Evolutionary conservation across 345 rosid genomes (phyloP).

Genomic region (Citrus maxima): DNA sequence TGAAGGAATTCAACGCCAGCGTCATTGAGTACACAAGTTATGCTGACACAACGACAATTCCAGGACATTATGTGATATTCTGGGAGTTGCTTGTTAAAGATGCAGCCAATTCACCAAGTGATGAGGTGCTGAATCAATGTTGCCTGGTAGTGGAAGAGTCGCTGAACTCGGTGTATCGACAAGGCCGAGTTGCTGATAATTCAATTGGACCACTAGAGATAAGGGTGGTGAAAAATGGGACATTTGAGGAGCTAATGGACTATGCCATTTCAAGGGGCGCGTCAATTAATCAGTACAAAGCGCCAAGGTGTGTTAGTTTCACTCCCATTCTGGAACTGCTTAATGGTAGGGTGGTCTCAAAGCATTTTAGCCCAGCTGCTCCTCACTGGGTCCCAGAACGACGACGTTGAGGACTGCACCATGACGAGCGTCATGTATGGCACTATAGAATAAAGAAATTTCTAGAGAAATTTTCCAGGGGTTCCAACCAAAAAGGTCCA

Average conservation of each 20-base stretch:
- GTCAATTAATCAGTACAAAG: conserved; percentile 86
- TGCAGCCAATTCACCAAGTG: conserved; percentile 33
- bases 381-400: conserved; percentile 72
- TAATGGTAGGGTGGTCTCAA: conserved; percentile 63
- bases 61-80: conserved; percentile 85
- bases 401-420: conserved; percentile 24
- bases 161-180: conserved; percentile 76
- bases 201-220: conserved; percentile 92
- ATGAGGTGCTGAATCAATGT: conserved; percentile 49
- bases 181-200: conserved; percentile 75
- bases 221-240: conserved; percentile 67
- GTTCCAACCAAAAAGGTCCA: background rate
- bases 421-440: background rate
- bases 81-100: conserved; percentile 69
- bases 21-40: conserved; percentile 87
- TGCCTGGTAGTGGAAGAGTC: conserved; percentile 80
- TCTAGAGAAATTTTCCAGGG: background rate
- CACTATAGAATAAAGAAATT: background rate
- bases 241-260: conserved; percentile 94
- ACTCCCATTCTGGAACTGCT: conserved; percentile 77
- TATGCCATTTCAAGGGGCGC: conserved; percentile 89
- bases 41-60: conserved; percentile 62
- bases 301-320: conserved; percentile 81
- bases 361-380: conserved; percentile 64
- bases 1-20: conserved; percentile 47